A percentile compares a stretch with the other conserved stretches of the same genome.
Conservation (phyloP, 306 rosid genomes). For the Pterocarpus macrocarpus region DNA sequence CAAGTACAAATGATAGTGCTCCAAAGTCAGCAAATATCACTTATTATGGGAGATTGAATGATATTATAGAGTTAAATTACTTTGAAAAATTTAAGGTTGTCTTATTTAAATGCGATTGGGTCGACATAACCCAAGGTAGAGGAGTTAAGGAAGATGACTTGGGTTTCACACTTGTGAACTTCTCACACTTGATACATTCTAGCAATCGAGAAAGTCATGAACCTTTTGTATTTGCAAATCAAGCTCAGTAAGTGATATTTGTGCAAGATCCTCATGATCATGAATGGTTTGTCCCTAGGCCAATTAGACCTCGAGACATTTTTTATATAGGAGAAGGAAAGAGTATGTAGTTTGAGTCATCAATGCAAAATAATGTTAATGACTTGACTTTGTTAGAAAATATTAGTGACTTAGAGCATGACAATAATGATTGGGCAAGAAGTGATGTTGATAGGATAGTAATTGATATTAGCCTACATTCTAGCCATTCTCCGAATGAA, state of each 20-base stretch:
- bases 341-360: background rate
- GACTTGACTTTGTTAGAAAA: background rate
- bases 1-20: constrained; percentile 12
- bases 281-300: background rate
- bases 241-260: constrained; percentile 5
- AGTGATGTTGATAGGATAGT: background rate
- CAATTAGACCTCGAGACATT: background rate
- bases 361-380: background rate
- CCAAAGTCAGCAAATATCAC: constrained; percentile 1
- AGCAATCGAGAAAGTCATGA: background rate
- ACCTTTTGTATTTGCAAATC: constrained; percentile 2
- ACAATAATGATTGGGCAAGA: background rate
- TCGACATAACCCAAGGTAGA: constrained; percentile 7
- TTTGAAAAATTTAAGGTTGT: constrained; percentile 12
- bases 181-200: background rate
- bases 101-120: background rate
- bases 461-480: background rate
- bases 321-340: background rate
- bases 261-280: constrained; percentile 18
- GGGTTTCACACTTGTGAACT: background rate
- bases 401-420: background rate
- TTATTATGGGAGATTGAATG: constrained; percentile 9
- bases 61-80: constrained; percentile 9
- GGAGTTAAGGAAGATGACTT: background rate
- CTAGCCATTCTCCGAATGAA: background rate